Conservation (phyloP, 345 rosid genomes). For the Pugionium dolabratum region DNA sequence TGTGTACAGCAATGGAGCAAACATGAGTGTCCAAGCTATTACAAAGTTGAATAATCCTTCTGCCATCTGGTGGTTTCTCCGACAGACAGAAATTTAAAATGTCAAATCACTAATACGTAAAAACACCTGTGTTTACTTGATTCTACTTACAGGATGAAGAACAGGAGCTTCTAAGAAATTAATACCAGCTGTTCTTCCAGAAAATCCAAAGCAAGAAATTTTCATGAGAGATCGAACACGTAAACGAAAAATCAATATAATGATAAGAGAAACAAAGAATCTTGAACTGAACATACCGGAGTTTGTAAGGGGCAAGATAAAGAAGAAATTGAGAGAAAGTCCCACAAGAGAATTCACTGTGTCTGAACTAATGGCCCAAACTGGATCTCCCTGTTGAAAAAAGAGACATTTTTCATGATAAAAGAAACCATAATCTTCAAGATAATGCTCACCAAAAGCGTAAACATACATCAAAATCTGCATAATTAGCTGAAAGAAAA, state of each 20-base stretch:
- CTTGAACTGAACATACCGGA: conserved; percentile 50
- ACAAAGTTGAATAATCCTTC: conserved; percentile 97
- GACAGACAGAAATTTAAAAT: not conserved
- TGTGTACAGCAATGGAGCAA: conserved; percentile 89
- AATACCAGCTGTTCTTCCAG: conserved; percentile 79
- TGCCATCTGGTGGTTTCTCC: conserved; percentile 51
- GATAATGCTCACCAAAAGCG: not conserved
- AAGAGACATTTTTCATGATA: not conserved
- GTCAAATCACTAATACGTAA: not conserved
- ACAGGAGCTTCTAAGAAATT: conserved; percentile 68
- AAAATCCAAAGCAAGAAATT: conserved; percentile 33
- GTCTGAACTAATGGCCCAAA: conserved; percentile 80
- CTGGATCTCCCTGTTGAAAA: conserved; percentile 80
- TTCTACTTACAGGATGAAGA: conserved; percentile 76
- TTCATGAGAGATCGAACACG: conserved; percentile 19
- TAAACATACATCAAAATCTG: not conserved
- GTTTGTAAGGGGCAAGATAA: conserved; percentile 74
- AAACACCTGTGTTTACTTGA: not conserved
- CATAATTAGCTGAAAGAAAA: not conserved
- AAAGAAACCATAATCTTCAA: not conserved
- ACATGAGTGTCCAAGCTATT: conserved; percentile 96
- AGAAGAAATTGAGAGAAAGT: conserved; percentile 91
- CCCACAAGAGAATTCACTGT: conserved; percentile 72
- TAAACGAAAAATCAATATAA: not conserved
- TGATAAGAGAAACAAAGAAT: not conserved